Base-by-base conservation (phyloP, 2,329 filamentous ascomycete species). In the Amauroascus niger region DNA sequence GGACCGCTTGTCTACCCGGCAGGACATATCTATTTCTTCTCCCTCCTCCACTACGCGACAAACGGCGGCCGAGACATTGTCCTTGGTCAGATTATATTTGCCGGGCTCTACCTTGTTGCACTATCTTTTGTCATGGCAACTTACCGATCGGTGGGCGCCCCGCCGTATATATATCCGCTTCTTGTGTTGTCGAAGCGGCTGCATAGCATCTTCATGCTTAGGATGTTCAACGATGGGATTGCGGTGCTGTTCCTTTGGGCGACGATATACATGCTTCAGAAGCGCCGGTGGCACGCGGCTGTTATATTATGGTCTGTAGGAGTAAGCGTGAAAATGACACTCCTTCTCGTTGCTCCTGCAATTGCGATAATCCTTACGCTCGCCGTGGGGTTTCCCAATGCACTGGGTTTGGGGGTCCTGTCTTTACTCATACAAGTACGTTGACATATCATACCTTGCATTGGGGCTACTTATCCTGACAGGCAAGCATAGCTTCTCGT, bases 221-320 rank as follows among this genome's bases (percentile, higher is more conserved):
- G 93, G 41, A 84, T 91, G 64, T 98, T 98, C 77, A 98, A 98
- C 71, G 93, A 98, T 71, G 88, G 89, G 61, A 87, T 95, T 66
- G 90, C 90, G 16, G 81, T 85, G 3, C 76, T 93, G 61, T 88
- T 87, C 60, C 78, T 98, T 57, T 97, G 88, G 80, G 68, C 82
- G 16, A 81, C 88, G n/a, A 83, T 97, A 37, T 86, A 81, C 65
- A 75, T 81, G 58, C 86, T 89, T 66, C 88, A 96, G 72, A 79
- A 79, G 44, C 77, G 82, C 30, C 74, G 77, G 54, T 96, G 87
- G 86, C 82, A 82, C 24, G 62, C 84, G 0, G 93, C 84, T 6
- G 83, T 82, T 48, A 67, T 88, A 14, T 73, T 82, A 48, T 97
- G 87, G 73, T 85, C 84, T 49, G 78, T 82, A 63, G 91, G 88